A percentile compares a stretch with the other conserved stretches of the same genome.
Evolutionary conservation across 225 moss, liverwort and hornwort genomes (phyloP).

Genomic region (Lunularia cruciata): DNA sequence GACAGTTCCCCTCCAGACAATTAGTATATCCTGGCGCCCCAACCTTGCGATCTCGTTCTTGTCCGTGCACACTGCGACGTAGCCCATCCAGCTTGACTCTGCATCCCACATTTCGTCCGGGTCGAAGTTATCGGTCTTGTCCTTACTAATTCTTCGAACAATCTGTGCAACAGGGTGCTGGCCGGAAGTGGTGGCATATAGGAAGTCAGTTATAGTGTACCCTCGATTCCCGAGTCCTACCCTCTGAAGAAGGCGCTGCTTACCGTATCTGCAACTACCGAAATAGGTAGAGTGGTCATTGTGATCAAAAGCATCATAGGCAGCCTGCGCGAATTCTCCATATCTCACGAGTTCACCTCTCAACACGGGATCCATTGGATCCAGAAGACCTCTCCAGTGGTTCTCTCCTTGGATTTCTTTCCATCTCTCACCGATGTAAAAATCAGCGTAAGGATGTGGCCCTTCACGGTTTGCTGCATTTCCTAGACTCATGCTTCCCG

Average conservation of each 20-base stretch:
- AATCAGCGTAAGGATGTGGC: not conserved
- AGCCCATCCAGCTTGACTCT: constrained; percentile 40
- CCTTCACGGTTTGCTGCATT: no score
- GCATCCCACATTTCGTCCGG: constrained; percentile 1
- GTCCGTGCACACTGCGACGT: constrained; percentile 31
- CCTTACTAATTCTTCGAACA: no score
- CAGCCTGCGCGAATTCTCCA: constrained; percentile 14
- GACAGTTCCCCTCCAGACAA: constrained; percentile 35
- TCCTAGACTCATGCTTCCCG: no score
- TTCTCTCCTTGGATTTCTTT: constrained; percentile 8
- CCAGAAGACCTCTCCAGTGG: constrained; percentile 12
- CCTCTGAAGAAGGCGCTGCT: constrained; percentile 5
- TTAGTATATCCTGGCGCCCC: constrained; percentile 36
- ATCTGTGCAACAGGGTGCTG: no score
- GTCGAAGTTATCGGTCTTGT: no score
- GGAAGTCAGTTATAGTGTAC: constrained; percentile 21
- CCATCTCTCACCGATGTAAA: constrained; percentile 12
- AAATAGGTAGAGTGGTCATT: constrained; percentile 3
- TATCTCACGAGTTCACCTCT: constrained; percentile 5
- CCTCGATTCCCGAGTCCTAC: constrained; percentile 14
- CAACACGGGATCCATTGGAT: constrained; percentile 19
- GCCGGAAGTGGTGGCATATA: constrained; percentile 5
- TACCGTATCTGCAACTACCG: constrained; percentile 6
- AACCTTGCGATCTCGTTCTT: constrained; percentile 27
- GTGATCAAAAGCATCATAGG: no score